Evolutionary conservation across 2,329 filamentous ascomycete genomes (phyloP).

Genomic region (Fusarium newnesense): DNA sequence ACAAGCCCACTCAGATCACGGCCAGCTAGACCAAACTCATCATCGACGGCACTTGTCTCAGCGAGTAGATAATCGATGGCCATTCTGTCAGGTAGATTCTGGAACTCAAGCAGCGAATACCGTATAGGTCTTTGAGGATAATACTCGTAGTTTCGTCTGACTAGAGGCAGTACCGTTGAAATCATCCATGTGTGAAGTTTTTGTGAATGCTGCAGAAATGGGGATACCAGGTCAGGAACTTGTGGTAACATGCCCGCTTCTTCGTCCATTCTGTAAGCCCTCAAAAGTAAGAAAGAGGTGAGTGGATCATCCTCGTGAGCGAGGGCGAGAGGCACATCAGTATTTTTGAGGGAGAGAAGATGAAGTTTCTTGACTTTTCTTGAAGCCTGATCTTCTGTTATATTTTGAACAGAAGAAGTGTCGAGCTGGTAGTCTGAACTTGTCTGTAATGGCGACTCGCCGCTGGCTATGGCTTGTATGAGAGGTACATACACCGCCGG

Average conservation of each 20-base stretch:
- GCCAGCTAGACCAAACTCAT: conserved; percentile 57
- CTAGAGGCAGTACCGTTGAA: conserved; percentile 73
- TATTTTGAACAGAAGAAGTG: conserved; percentile 62
- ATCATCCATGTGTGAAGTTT: conserved; percentile 75
- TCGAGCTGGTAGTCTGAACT: conserved; percentile 61
- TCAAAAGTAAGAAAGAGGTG: conserved; percentile 72
- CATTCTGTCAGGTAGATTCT: conserved; percentile 65
- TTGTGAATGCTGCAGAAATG: conserved; percentile 72
- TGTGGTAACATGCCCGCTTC: conserved; percentile 78
- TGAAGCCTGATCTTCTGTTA: conserved; percentile 72
- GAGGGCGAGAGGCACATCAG: conserved; percentile 56
- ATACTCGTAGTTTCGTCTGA: conserved; percentile 77
- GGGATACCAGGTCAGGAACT: conserved; percentile 72
- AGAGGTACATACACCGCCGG: conserved; percentile 72
- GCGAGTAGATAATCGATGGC: conserved; percentile 72
- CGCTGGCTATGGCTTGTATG: conserved; percentile 65
- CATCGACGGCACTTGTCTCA: conserved; percentile 58
- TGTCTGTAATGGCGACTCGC: conserved; percentile 55
- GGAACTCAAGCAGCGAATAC: conserved; percentile 71
- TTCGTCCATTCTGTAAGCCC: conserved; percentile 75
- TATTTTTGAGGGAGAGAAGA: conserved; percentile 66
- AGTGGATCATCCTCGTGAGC: conserved; percentile 65
- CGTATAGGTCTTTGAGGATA: conserved; percentile 63
- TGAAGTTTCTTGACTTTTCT: conserved; percentile 72
- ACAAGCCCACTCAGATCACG: conserved; percentile 75